Conservation (phyloP, 208 protist genomes). For the Crithidia expoeki region DNA sequence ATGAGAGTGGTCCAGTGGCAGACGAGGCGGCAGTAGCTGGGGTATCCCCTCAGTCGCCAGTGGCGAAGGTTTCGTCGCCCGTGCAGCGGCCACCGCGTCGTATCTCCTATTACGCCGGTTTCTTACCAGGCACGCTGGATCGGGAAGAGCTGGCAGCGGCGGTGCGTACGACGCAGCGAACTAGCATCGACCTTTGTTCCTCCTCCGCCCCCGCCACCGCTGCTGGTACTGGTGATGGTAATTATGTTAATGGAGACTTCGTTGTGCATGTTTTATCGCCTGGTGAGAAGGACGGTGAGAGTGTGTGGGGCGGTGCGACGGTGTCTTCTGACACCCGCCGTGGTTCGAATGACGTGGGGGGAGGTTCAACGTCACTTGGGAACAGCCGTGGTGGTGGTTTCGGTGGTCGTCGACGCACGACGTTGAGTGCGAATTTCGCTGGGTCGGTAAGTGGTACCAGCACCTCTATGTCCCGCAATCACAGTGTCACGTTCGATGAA, state of each 20-base stretch:
- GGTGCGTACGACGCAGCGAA: neutral
- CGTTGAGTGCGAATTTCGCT: slow-evolving; percentile 1
- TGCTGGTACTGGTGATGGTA: too few species aligned
- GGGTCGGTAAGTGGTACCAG: neutral
- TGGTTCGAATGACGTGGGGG: too few species aligned
- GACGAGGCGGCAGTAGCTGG: too few species aligned
- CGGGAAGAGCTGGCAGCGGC: slow-evolving; percentile 9
- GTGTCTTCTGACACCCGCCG: neutral
- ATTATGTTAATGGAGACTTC: too few species aligned
- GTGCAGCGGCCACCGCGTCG: neutral
- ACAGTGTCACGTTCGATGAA: slow-evolving; percentile 29
- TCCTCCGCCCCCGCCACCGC: too few species aligned
- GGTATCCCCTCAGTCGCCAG: too few species aligned
- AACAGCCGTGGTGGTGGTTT: too few species aligned
- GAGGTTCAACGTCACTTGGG: too few species aligned
- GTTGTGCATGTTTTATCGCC: too few species aligned
- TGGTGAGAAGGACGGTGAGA: neutral
- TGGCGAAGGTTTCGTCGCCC: neutral
- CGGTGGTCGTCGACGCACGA: slow-evolving; percentile 7
- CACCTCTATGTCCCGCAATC: neutral
- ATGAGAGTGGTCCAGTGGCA: too few species aligned
- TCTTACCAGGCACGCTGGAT: slow-evolving; percentile 21
- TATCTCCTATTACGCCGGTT: slow-evolving; percentile 35
- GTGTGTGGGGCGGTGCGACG: neutral
- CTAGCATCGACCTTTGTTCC: too few species aligned